Base-by-base conservation (phyloP, 768 basidiomycete genomes). In the Amanita fuliginea region DNA sequence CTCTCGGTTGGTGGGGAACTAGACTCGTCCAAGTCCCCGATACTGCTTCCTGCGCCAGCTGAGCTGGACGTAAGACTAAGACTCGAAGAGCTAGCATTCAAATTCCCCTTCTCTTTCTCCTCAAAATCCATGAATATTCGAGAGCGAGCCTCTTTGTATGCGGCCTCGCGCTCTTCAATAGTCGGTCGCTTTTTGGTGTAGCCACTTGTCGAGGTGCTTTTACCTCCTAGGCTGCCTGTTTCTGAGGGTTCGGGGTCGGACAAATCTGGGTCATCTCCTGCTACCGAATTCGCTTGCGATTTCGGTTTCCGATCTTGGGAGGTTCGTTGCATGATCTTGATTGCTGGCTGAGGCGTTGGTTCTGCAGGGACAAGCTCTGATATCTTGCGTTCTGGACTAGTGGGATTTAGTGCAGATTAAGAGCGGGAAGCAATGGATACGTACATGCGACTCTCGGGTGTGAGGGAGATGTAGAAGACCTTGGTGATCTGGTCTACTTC, bases 61-160 rank as follows among this genome's bases (percentile, higher is more conserved):
- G 83, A 86, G 46, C 79, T 80, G 3, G 81, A 85, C 1, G 80
- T 74, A 47, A 83, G 72, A 56, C 85, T 85, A 42, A 81, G 67
- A 18, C 83, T 79, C 6, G 87, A 86, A 7, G 86, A 86, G 59
- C 83, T 84, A 6, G 84, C 78, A 60, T 79, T 88, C 65, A 81
- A 72, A 54, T 85, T 83, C 49, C 76, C 78, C 60, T 81, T 80
- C 50, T 76, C 77, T 60, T 80, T 81, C 57, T 86, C 84, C 60
- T 86, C 75, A 55, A 89, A 87, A 55, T 67, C 82, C 78, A 86
- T 83, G 67, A 92, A 92, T 55, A 92, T 92, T 49, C 89, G 77
- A 33, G 80, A 83, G 41, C 90, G 78, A 24, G 89, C 89, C 63
- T 87, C 81, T 47, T 86, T 85, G 56, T 92, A 92, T n/a, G 87